Conservation (phyloP, 2,329 filamentous ascomycete genomes). For the Fusarium haematococcum region DNA sequence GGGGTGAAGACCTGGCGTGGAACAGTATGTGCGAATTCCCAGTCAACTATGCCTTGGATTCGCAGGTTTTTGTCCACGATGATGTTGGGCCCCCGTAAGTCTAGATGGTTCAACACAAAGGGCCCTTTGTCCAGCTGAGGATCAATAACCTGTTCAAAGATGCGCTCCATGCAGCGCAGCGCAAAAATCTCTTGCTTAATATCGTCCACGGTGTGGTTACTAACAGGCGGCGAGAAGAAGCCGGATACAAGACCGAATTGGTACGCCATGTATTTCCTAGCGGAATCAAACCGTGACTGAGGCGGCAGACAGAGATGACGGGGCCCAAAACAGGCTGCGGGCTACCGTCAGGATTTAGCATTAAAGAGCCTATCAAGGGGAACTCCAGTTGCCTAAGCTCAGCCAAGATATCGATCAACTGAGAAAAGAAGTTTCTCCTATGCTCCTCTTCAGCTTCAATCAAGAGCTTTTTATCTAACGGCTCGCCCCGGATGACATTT, state of each 20-base stretch:
- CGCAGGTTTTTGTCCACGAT: constrained; percentile 39
- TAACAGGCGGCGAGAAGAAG: constrained; percentile 9
- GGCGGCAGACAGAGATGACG: constrained; percentile 29
- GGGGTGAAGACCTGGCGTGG: constrained; percentile 30
- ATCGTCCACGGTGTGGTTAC: constrained; percentile 18
- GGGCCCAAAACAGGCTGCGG: constrained; percentile 28
- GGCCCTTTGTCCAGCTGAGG: constrained; percentile 13
- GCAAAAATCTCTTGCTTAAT: constrained; percentile 29
- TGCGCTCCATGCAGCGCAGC: constrained; percentile 19
- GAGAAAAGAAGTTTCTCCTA: constrained; percentile 34
- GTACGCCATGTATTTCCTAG: constrained; percentile 20
- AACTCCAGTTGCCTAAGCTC: constrained; percentile 42
- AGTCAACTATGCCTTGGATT: constrained; percentile 44
- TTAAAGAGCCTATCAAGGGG: constrained; percentile 38
- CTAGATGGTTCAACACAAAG: constrained; percentile 41
- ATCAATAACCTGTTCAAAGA: constrained; percentile 29
- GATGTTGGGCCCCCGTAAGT: constrained; percentile 40
- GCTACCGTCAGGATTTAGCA: constrained; percentile 32
- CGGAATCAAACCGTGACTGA: constrained; percentile 14
- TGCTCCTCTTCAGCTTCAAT: constrained; percentile 9
- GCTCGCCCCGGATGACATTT: constrained; percentile 34
- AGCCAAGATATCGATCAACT: constrained; percentile 42
- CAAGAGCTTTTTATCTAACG: constrained; percentile 30
- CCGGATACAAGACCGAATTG: constrained; percentile 19
- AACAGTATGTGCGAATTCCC: constrained; percentile 41